These are phyloP conservation scores for Cyberlindnera mycetangii DNA, from an alignment of 805 yeast species.

Conservation along the genomic window DNA sequence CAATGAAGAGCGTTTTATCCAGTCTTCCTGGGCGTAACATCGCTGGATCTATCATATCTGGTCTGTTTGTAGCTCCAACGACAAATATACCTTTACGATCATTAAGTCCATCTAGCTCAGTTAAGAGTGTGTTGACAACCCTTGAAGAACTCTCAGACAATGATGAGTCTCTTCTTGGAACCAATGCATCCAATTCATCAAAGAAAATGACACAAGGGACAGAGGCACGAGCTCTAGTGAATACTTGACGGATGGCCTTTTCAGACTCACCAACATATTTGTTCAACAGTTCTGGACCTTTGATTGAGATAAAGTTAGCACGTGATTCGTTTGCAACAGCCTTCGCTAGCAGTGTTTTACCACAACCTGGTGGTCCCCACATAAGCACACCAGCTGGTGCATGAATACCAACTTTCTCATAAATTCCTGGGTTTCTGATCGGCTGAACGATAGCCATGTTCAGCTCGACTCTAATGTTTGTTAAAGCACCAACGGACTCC, in stretches of 20 bases:
- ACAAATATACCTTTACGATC: conserved; percentile 93
- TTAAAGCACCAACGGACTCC: conserved; percentile 90
- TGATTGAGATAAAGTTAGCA: conserved; percentile 92
- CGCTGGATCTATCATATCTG: conserved; percentile 98
- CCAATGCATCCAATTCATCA: conserved; percentile 94
- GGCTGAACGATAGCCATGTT: conserved; percentile 99
- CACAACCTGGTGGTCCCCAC: conserved; percentile 99
- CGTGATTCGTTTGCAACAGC: conserved; percentile 98
- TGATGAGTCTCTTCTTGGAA: conserved; percentile 88
- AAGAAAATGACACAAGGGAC: conserved; percentile 93
- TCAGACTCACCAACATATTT: conserved; percentile 97
- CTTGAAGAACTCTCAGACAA: conserved; percentile 87
- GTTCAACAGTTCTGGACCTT: conserved; percentile 93
- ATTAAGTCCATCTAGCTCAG: conserved; percentile 92
- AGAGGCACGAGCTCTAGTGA: conserved; percentile 87
- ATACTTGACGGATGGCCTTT: conserved; percentile 89
- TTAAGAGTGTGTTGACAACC: conserved; percentile 90
- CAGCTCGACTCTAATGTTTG: conserved; percentile 76
- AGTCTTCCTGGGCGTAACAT: conserved; percentile 96
- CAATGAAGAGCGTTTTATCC: conserved; percentile 89
- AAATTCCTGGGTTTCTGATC: conserved; percentile 86
- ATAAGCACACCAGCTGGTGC: conserved; percentile 96
- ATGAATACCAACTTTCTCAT: conserved; percentile 85
- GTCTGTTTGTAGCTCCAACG: conserved; percentile 95
- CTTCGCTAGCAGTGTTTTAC: conserved; percentile 92